A percentile compares a stretch with the other conserved stretches of the same genome.
These are phyloP conservation scores for Jaenimonas drosophilae DNA, from an alignment of 208 protist genomes.

Conservation along the genomic window DNA sequence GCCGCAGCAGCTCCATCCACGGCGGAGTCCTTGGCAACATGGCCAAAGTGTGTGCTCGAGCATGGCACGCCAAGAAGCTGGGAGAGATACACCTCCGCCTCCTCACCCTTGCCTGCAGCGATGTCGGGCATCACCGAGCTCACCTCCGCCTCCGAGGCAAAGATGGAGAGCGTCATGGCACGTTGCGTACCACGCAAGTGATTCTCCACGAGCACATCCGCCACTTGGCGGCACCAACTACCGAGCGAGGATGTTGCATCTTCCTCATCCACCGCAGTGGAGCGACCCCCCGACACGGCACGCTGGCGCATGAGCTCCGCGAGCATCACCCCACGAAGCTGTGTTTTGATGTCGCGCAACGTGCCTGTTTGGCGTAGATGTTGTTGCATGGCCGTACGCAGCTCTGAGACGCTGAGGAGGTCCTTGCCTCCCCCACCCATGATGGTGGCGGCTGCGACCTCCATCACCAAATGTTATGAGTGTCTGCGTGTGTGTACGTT, in stretches of 20 bases:
- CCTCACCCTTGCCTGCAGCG: constrained; percentile 15
- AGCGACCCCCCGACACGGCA: background rate
- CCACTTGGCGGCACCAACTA: constrained; percentile 38
- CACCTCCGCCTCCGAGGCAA: constrained; percentile 71
- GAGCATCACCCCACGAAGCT: constrained; percentile 71
- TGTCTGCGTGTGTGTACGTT: no score
- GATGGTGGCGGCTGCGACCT: background rate
- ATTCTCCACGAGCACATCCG: constrained; percentile 71
- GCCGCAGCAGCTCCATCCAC: no score
- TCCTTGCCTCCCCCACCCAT: background rate
- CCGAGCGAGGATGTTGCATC: background rate
- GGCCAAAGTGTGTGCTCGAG: no score
- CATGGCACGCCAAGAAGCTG: constrained; percentile 22
- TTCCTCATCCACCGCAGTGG: background rate
- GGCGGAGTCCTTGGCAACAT: no score
- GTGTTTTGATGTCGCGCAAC: constrained; percentile 71
- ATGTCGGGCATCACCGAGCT: constrained; percentile 52
- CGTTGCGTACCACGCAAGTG: constrained; percentile 69
- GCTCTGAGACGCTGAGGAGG: constrained; percentile 33
- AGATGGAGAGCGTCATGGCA: constrained; percentile 69
- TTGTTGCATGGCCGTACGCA: constrained; percentile 68
- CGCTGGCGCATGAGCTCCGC: constrained; percentile 50
- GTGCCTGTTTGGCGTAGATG: constrained; percentile 59
- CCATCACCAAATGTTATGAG: no score
- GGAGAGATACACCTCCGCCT: constrained; percentile 31